Evolutionary conservation across 2,329 filamentous ascomycete species (phyloP), one percentile per base, ranked within the genome.

Genomic region (Aspergillus sp.): DNA sequence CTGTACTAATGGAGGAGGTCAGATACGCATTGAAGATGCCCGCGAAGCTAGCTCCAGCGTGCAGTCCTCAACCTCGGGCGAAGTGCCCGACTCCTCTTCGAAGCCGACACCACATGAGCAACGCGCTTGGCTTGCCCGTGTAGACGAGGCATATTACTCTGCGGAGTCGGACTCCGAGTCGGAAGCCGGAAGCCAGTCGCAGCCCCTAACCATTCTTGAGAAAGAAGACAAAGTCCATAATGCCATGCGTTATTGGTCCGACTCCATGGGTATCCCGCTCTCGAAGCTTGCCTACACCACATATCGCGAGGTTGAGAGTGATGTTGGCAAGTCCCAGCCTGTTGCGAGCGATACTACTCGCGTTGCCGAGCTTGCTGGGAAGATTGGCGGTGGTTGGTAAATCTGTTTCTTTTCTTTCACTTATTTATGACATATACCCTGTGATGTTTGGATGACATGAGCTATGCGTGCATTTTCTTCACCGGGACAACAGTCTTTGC

Each of bases 1-100:
- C 3, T 99, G 95, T 79, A 99, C 95, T 57, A 99, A 99, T 70
- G 95, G 95, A 2, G 95, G 95, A 39, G 95, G 95, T 0, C 95
- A 99, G 80, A 89, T 99, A 73, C 97, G 97, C 72, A 86, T 91
- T 25, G 91, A 92, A 56, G 95, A 98, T 73, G 86, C 90, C 17
- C 68, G 71, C 45, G 72, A 75, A 51, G 67, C 63, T 15, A 62
- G 63, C 49, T 52, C 63, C 23, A 53, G 64, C 55, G 45, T 57
- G 52, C 62, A 68, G 59, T 48, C 52, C 21, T 43, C 55, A 17
- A 28, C 59, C 8, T 19, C 75, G 76, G 49, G 68, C 65, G 41
- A 69, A 64, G 15, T 52, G 17, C 12, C 63, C 30, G 70, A 60
- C n/a, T 36, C 58, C 15, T 47, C 65, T n/a, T 61, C 77, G 32